These are phyloP conservation scores for Carpinus fangiana DNA, from an alignment of 306 rosid genomes.

Conservation along the genomic window DNA sequence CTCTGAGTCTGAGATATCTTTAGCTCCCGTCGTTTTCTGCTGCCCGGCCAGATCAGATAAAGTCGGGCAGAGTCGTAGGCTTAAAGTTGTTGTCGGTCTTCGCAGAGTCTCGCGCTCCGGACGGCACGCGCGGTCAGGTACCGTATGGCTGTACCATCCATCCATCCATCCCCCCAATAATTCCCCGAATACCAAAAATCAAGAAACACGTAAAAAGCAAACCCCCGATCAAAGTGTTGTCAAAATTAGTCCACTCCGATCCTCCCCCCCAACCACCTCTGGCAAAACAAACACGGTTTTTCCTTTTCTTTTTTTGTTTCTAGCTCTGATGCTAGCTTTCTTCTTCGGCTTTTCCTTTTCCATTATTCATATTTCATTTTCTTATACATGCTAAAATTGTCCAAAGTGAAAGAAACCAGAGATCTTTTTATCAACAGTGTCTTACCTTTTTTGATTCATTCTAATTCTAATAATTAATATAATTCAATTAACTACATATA, in stretches of 20 bases:
- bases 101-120: constrained; percentile 48
- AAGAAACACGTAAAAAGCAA: not conserved
- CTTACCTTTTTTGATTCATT: no score
- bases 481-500: no score
- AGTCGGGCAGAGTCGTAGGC: constrained; percentile 1
- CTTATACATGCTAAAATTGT: not conserved
- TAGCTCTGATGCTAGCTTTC: no score
- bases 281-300: constrained; percentile 14
- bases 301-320: not conserved
- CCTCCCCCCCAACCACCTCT: not conserved
- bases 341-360: constrained; percentile 26
- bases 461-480: no score
- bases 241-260: not conserved
- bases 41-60: constrained; percentile 27
- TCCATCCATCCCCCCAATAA: constrained; percentile 20
- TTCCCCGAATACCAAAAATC: not conserved
- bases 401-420: no score
- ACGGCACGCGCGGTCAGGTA: constrained; percentile 79
- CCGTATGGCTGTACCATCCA: constrained; percentile 1
- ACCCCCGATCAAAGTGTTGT: not conserved
- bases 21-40: constrained; percentile 57
- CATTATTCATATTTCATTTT: constrained; percentile 37
- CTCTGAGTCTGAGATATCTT: not conserved
- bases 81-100: constrained; percentile 1
- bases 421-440: no score